Evolutionary conservation across 257 asterid species (phyloP), one percentile per base, ranked within the genome.

Genomic region (Nicotiana knightiana): DNA sequence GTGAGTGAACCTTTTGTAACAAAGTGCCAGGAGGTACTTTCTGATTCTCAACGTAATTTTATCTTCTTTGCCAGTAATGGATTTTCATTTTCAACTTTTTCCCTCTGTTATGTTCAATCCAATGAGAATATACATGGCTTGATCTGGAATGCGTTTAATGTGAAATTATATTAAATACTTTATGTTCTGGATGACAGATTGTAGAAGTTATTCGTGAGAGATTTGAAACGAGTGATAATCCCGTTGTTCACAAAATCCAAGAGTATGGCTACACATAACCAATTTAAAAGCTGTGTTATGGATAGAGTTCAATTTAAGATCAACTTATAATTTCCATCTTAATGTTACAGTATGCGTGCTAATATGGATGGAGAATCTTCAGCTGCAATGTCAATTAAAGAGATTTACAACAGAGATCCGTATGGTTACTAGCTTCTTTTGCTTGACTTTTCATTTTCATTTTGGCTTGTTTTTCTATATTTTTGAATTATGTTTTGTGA

Each of bases 141-240:
- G 32, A 73, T 32, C 79, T 58, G 64, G 64, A 58, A 58, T 17
- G 64, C 64, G 26, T 18, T 58, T 58, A n/a, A n/a, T 58, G 11
- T 58, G 28, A n/a, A n/a, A 28, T 58, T 6, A 58, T 58, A 2
- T n/a, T 83, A 70, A 78, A 79, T 79, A 59, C 24, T 79, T 54
- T 77, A 12, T 26, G n/a, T 70, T 55, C 51, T 70, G 61, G 28
- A 83, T 87, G 39, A 75, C 89, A 95, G 97, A 86, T 95, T 81
- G 93, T 93, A 5, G 99, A 91, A 86, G 98, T 92, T 82, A 84
- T 93, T 89, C 88, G 92, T 79, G 98, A 92, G 91, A 91, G 92
- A 85, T 92, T 97, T 94, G 98, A 95, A 81, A 93, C 97, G 26
- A 93, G 97, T 83, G 98, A 95, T 85, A 91, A 90, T 88, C 97